Evolutionary conservation across 495 filamentous ascomycete genomes (phyloP).

Genomic region (Tetracladium setigerum): DNA sequence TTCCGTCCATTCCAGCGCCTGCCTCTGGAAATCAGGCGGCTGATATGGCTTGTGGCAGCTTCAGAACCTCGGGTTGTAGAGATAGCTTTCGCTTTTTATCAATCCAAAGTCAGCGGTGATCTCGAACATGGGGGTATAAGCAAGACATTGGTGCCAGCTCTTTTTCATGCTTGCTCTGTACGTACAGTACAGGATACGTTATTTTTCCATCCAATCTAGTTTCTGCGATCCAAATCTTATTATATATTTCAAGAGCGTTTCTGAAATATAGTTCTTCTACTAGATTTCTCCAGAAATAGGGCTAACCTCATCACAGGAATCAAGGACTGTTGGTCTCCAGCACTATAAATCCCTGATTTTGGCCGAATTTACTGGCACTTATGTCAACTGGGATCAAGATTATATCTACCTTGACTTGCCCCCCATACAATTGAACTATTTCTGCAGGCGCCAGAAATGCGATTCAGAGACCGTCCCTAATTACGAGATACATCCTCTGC

Average conservation of each 20-base stretch:
- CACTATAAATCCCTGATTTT: neutral
- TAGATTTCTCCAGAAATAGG: too few species aligned
- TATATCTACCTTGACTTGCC: neutral
- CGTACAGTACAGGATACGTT: neutral
- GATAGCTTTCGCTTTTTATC: neutral
- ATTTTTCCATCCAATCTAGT: too few species aligned
- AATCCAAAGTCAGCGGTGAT: neutral
- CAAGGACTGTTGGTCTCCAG: neutral
- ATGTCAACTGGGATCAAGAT: neutral
- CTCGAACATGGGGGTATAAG: neutral
- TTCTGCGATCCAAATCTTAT: too few species aligned
- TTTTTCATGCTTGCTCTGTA: neutral
- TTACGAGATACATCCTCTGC: too few species aligned
- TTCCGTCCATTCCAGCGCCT: neutral
- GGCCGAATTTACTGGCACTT: neutral
- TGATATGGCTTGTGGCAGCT: neutral
- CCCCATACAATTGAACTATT: too few species aligned
- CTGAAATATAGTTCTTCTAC: too few species aligned
- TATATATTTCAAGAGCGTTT: too few species aligned
- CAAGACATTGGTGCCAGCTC: neutral
- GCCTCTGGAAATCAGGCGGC: neutral
- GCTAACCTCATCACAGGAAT: too few species aligned
- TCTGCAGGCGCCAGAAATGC: too few species aligned
- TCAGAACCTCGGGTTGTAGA: neutral
- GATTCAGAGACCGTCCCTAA: too few species aligned